phyloP scores from a whole-genome alignment of 306 rosid species.

The Albizia julibrissin region DNA sequence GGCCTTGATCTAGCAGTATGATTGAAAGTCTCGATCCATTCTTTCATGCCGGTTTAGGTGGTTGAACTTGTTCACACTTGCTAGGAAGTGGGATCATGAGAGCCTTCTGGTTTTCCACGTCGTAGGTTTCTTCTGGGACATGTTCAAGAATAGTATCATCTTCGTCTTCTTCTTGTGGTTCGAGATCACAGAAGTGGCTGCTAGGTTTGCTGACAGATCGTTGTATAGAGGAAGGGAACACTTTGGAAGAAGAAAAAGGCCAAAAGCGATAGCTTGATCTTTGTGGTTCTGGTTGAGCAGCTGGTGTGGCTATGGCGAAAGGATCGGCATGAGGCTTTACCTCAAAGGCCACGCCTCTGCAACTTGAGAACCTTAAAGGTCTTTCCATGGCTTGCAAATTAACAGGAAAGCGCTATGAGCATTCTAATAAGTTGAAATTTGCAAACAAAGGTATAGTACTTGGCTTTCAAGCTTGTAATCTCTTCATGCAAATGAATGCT shows the following conservation, averaged over 20 bases:
- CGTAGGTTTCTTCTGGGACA: constrained; percentile 9
- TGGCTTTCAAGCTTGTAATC: not conserved
- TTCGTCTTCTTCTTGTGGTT: not conserved
- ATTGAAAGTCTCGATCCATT: no score
- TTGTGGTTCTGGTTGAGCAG: constrained; percentile 1
- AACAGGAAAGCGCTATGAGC: not conserved
- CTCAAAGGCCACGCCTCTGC: constrained; percentile 60
- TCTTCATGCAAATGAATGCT: not conserved
- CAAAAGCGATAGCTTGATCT: constrained; percentile 23
- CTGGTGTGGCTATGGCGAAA: constrained; percentile 29
- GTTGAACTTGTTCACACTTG: constrained; percentile 21
- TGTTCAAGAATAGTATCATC: constrained; percentile 4
- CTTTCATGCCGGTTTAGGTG: not conserved
- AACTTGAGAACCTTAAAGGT: constrained; percentile 53
- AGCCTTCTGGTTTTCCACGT: constrained; percentile 26
- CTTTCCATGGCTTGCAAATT: constrained; percentile 4
- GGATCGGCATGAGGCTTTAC: constrained; percentile 45
- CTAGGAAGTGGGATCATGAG: not conserved
- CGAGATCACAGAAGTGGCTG: constrained; percentile 54
- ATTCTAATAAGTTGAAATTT: not conserved
- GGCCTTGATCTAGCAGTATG: no score
- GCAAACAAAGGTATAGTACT: not conserved
- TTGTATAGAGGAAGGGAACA: constrained; percentile 29
- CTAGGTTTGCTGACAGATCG: constrained; percentile 42
- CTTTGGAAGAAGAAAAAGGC: constrained; percentile 38